These are phyloP conservation scores for Phymatotrichopsis omnivora DNA, from an alignment of 2,329 filamentous ascomycete genomes.

Conservation along the genomic window DNA sequence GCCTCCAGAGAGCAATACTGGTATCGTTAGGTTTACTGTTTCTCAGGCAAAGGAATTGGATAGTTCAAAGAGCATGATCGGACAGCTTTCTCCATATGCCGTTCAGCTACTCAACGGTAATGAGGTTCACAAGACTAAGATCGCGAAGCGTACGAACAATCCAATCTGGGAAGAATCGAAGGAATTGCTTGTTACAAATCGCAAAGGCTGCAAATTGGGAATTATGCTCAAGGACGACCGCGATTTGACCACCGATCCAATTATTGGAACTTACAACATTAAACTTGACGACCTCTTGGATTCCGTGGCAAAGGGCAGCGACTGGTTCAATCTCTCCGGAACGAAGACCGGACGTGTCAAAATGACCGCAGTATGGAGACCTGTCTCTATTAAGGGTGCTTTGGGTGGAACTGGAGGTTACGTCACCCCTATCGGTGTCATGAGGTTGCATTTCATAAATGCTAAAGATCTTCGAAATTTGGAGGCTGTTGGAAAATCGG, in stretches of 20 bases:
- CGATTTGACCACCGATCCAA: slow-evolving; percentile 69
- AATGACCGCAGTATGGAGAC: slow-evolving; percentile 89
- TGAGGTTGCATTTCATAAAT: slow-evolving; percentile 83
- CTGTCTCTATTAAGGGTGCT: slow-evolving; percentile 73
- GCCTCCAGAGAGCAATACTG: slow-evolving; percentile 79
- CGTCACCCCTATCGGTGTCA: slow-evolving; percentile 83
- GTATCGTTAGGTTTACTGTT: slow-evolving; percentile 85
- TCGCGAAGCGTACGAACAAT: slow-evolving; percentile 93
- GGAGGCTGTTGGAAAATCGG: slow-evolving; percentile 92
- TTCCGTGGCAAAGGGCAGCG: slow-evolving; percentile 80
- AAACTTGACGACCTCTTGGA: slow-evolving; percentile 89
- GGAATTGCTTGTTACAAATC: slow-evolving; percentile 89
- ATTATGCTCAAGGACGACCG: slow-evolving; percentile 93
- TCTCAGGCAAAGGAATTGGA: slow-evolving; percentile 97
- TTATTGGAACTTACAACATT: slow-evolving; percentile 87
- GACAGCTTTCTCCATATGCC: slow-evolving; percentile 83
- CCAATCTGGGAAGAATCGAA: slow-evolving; percentile 93
- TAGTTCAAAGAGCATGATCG: slow-evolving; percentile 80
- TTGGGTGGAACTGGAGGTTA: slow-evolving; percentile 75
- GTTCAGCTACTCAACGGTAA: slow-evolving; percentile 82
- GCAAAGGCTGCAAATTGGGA: slow-evolving; percentile 79
- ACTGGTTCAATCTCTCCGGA: slow-evolving; percentile 86
- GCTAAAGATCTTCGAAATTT: slow-evolving; percentile 79
- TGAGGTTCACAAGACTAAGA: slow-evolving; percentile 78
- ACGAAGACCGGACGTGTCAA: slow-evolving; percentile 77